phyloP scores from a whole-genome alignment of 805 yeast genomes.

The Cyberlindnera suaveolens region DNA sequence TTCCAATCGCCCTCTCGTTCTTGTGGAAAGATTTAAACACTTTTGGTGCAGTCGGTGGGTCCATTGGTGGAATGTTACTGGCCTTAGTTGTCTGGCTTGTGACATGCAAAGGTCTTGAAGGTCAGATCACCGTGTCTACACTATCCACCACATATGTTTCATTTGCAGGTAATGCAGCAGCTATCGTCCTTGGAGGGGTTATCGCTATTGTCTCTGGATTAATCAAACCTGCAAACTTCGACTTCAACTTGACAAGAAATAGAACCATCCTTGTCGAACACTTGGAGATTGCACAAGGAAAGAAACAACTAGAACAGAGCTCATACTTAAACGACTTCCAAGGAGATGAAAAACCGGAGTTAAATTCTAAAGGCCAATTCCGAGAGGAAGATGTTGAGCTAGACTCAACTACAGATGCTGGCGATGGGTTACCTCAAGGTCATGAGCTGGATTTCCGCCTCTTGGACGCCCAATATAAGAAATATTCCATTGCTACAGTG shows the following conservation, averaged over 20 bases:
- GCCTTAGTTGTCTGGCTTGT: slow-evolving; percentile 35
- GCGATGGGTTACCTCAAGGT: slow-evolving; percentile 21
- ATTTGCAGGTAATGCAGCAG: slow-evolving; percentile 34
- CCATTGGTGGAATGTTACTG: slow-evolving; percentile 30
- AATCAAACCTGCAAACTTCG: slow-evolving; percentile 36
- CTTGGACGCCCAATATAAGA: slow-evolving; percentile 27
- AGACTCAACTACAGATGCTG: slow-evolving; percentile 1
- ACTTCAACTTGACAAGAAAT: slow-evolving; percentile 30
- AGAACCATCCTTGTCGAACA: slow-evolving; percentile 24
- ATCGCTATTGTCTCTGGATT: slow-evolving; percentile 27
- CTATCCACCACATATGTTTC: slow-evolving; percentile 34
- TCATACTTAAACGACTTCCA: no score
- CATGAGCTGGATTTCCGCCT: slow-evolving; percentile 22
- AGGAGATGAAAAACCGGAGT: no score
- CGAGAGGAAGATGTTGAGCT: neutral
- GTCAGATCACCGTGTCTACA: slow-evolving; percentile 30
- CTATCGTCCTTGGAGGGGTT: slow-evolving; percentile 32
- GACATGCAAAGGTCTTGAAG: slow-evolving; percentile 29
- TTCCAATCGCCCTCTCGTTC: slow-evolving; percentile 33
- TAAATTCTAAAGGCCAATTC: neutral
- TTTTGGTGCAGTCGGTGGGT: slow-evolving; percentile 33
- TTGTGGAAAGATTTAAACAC: slow-evolving; percentile 33
- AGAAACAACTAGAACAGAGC: neutral
- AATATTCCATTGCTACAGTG: slow-evolving; percentile 22
- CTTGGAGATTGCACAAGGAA: slow-evolving; percentile 4